These are phyloP conservation scores for Atractiella rhizophila DNA, from an alignment of 768 basidiomycete species.

Conservation along the genomic window DNA sequence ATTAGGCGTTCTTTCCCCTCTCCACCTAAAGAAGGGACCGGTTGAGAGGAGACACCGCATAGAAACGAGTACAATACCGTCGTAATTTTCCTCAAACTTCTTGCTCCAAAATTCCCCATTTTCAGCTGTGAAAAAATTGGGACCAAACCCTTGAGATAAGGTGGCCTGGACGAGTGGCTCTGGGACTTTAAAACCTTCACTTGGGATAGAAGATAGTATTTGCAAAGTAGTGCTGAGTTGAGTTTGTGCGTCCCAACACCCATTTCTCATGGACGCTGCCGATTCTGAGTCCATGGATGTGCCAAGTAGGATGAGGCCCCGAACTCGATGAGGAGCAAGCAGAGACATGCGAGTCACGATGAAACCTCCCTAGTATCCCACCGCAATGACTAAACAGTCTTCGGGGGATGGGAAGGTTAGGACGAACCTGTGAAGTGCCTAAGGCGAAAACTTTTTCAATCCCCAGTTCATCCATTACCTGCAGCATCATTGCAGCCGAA, in stretches of 20 bases:
- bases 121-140: no score
- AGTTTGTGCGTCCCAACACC: conserved; percentile 2
- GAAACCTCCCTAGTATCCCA: conserved; percentile 1
- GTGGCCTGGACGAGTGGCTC: no score
- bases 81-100: conserved; percentile 1
- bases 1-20: background rate
- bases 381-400: no score
- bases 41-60: no score
- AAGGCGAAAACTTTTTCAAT: conserved; percentile 1
- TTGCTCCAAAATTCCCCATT: conserved; percentile 2
- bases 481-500: conserved; percentile 1
- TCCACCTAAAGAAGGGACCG: no score
- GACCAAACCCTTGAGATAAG: no score
- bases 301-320: background rate
- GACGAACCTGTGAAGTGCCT: background rate
- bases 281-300: conserved; percentile 3
- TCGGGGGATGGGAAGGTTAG: no score
- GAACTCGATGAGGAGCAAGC: background rate
- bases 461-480: background rate
- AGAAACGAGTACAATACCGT: no score
- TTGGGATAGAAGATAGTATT: background rate
- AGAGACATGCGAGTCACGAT: conserved; percentile 1
- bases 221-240: background rate
- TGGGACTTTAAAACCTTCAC: background rate
- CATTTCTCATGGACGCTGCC: background rate